These are phyloP conservation scores for Nothophytophthora sp. DNA, from an alignment of 352 stramenopile species.

Conservation along the genomic window DNA sequence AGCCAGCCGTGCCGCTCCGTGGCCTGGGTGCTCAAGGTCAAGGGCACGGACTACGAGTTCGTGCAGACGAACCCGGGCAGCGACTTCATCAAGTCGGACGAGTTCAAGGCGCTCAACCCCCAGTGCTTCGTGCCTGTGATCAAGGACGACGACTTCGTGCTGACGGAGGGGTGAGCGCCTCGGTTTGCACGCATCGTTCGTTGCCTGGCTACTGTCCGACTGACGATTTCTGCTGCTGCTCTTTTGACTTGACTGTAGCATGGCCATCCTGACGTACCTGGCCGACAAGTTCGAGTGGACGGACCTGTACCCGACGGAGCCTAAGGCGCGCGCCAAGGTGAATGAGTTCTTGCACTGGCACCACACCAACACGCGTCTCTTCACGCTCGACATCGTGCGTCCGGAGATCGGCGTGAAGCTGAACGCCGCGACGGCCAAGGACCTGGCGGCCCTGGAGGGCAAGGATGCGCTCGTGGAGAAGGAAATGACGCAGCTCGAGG, in stretches of 20 bases:
- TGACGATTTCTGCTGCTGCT: neutral
- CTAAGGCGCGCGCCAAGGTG: slow-evolving; percentile 50
- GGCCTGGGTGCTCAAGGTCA: slow-evolving; percentile 50
- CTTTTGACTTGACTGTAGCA: slow-evolving; percentile 17
- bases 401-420: slow-evolving; percentile 33
- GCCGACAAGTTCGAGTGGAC: slow-evolving; percentile 57
- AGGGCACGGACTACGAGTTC: slow-evolving; percentile 39
- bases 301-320: slow-evolving; percentile 50
- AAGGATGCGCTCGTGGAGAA: slow-evolving; percentile 41
- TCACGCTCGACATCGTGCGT: slow-evolving; percentile 49
- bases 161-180: slow-evolving; percentile 39
- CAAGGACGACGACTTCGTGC: slow-evolving; percentile 57
- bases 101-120: slow-evolving; percentile 58
- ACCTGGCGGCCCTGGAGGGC: slow-evolving; percentile 30
- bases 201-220: neutral
- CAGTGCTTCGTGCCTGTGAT: slow-evolving; percentile 51
- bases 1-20: slow-evolving; percentile 52
- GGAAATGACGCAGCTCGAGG: slow-evolving; percentile 39
- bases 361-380: slow-evolving; percentile 55
- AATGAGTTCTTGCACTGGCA: slow-evolving; percentile 76
- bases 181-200: neutral
- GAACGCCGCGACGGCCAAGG: slow-evolving; percentile 32
- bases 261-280: slow-evolving; percentile 61
- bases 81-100: slow-evolving; percentile 41
- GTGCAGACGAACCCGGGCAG: slow-evolving; percentile 33